These are phyloP conservation scores for Biscogniauxia sp. DNA, from an alignment of 2,329 filamentous ascomycete species.

Conservation along the genomic window DNA sequence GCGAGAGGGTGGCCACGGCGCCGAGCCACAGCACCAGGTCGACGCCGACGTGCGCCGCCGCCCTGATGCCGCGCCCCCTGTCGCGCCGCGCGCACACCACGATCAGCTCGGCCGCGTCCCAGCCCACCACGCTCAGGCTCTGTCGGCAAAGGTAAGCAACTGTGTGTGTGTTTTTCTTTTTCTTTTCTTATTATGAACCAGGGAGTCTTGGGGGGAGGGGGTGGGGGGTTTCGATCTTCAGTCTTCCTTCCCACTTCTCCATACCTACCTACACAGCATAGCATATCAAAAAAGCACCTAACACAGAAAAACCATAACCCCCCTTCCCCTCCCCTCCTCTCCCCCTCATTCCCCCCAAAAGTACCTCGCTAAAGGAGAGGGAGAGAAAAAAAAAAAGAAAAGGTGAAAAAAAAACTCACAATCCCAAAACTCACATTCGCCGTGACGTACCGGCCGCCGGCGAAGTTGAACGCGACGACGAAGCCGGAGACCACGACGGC, in stretches of 20 bases:
- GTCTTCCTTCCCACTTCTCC: too few species aligned
- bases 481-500: slow-evolving; percentile 12
- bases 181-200: too few species aligned
- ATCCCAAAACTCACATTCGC: background rate
- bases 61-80: slow-evolving; percentile 20
- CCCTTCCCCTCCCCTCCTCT: too few species aligned
- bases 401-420: background rate
- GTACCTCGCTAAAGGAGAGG: too few species aligned
- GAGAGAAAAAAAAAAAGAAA: background rate
- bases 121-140: slow-evolving; percentile 2
- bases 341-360: too few species aligned
- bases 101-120: slow-evolving; percentile 28
- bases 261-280: too few species aligned
- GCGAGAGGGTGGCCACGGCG: slow-evolving; percentile 2
- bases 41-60: slow-evolving; percentile 28
- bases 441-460: background rate
- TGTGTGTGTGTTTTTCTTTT: too few species aligned
- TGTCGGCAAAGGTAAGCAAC: too few species aligned
- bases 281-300: too few species aligned
- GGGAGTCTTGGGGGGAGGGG: too few species aligned
- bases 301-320: too few species aligned
- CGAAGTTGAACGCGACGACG: slow-evolving; percentile 1
- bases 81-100: slow-evolving; percentile 22
- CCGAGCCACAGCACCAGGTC: slow-evolving; percentile 24
- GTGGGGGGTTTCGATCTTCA: too few species aligned